Conservation (phyloP, 129 eudicot genomes). For the Ambrosia trifida region DNA sequence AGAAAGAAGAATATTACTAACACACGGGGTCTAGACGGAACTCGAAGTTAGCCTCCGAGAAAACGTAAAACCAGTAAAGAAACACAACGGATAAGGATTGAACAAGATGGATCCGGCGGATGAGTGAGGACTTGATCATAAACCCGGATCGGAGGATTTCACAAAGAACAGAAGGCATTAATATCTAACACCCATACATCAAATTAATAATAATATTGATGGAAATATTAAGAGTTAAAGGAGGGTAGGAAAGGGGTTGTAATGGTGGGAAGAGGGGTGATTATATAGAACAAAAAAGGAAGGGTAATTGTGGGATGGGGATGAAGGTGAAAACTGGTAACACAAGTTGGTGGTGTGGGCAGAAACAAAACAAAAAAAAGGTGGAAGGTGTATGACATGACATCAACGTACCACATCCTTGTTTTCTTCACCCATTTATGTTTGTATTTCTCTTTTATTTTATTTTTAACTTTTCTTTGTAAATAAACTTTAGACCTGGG, state of each 20-base stretch:
- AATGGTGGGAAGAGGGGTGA: slow-evolving; percentile 9
- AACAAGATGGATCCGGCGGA: slow-evolving; percentile 86
- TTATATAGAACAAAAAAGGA: slow-evolving; percentile 30
- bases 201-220: not conserved
- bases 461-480: no score
- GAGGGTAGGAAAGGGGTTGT: slow-evolving; percentile 24
- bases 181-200: slow-evolving; percentile 42
- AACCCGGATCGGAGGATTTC: slow-evolving; percentile 77
- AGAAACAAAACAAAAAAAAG: slow-evolving; percentile 7
- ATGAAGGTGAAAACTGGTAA: slow-evolving; percentile 27
- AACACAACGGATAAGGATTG: slow-evolving; percentile 92
- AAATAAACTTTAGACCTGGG: no score
- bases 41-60: slow-evolving; percentile 45
- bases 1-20: not conserved
- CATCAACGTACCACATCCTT: slow-evolving; percentile 27
- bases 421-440: slow-evolving; percentile 12
- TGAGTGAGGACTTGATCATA: slow-evolving; percentile 63
- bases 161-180: slow-evolving; percentile 85
- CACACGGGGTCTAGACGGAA: slow-evolving; percentile 25
- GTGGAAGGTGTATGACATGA: slow-evolving; percentile 9
- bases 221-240: not conserved
- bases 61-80: slow-evolving; percentile 96
- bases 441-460: not conserved
- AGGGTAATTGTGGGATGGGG: not conserved
- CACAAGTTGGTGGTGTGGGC: slow-evolving; percentile 14